Evolutionary conservation across 2,329 filamentous ascomycete species (phyloP), one percentile per base, ranked within the genome.

Genomic region (Penicillium sp.): DNA sequence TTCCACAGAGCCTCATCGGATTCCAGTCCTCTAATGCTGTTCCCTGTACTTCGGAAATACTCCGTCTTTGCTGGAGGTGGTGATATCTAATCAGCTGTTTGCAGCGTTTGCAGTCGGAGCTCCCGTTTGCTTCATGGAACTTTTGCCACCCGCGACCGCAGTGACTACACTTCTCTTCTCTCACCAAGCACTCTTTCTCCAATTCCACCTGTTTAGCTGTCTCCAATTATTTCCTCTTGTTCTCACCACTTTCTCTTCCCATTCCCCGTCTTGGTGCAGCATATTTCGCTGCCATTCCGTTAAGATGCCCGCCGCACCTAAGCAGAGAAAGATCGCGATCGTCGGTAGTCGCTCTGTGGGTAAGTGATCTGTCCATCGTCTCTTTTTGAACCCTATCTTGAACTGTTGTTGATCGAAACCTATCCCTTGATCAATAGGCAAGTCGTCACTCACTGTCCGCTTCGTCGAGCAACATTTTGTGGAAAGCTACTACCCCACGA

Each of bases 391-490:
- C 22, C 22, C 37, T 43, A 18, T 4, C n/a, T 54, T 16, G 13
- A n/a, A 46, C 19, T 6, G 31, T 24, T n/a, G 5, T 35, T 31
- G 18, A 22, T 14, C 27, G 10, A 31, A 11, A 4, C 16, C 19
- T 22, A 13, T 39, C 50, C 52, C 22, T 27, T 55, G n/a, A 13
- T 55, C 35, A 61, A 60, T 70, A 98, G 95, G 95, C 78, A 99
- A 99, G 83, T 97, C 92, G 22, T 98, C 94, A 55, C 87, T 99
- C 66, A 96, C 95, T 13, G 95, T 98, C 50, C 94, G 94, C 74
- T 98, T 95, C 73, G 94, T 97, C 73, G 95, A 99, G 75, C 92
- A 92, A 63, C 93, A 96, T 79, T 99, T 99, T 74, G 94, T 99
- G 73, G 95, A 99, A 78, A 96, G 91, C 77, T 99, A 99, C 80